A percentile compares a stretch with the other conserved stretches of the same genome.
These are phyloP conservation scores for Trichoderma citrinoviride DNA, from an alignment of 2,329 filamentous ascomycete genomes.

Conservation along the genomic window DNA sequence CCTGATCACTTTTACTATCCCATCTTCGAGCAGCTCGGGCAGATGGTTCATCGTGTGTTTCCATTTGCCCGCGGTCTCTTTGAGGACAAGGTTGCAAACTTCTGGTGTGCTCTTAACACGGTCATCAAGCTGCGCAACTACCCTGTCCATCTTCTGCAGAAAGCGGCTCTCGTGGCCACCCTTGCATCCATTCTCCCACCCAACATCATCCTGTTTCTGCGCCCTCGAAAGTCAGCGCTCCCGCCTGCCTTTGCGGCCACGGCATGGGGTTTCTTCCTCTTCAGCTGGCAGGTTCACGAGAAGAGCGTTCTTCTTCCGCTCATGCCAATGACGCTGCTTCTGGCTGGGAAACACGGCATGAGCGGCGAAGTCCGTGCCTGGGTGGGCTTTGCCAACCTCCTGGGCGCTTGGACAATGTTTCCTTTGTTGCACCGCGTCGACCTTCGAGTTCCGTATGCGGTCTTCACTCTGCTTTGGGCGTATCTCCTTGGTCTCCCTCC, in stretches of 20 bases:
- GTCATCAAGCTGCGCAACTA: conserved; percentile 82
- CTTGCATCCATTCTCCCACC: conserved; percentile 73
- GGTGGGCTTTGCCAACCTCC: conserved; percentile 93
- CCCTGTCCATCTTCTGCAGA: conserved; percentile 68
- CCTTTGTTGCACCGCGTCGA: conserved; percentile 84
- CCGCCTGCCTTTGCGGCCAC: conserved; percentile 79
- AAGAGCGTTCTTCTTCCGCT: conserved; percentile 93
- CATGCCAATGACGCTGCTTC: conserved; percentile 85
- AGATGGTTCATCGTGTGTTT: conserved; percentile 89
- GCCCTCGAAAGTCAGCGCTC: conserved; percentile 72
- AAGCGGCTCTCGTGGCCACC: conserved; percentile 71
- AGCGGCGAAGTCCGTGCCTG: conserved; percentile 75
- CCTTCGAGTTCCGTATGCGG: conserved; percentile 77
- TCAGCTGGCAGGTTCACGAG: conserved; percentile 97
- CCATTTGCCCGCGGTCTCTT: conserved; percentile 95
- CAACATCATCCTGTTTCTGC: conserved; percentile 74
- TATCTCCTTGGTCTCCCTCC: conserved; percentile 88
- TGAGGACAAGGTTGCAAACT: conserved; percentile 98
- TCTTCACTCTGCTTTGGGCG: conserved; percentile 83
- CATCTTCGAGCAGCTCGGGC: conserved; percentile 71
- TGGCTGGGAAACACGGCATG: conserved; percentile 75
- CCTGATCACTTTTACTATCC: conserved; percentile 70
- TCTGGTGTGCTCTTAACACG: conserved; percentile 93
- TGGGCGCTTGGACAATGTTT: conserved; percentile 91
- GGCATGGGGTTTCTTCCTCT: conserved; percentile 96